Percentiles rank a stretch among this genome's conserved stretches.
These are phyloP conservation scores for Cladosporium sp. DNA, from an alignment of 2,329 filamentous ascomycete genomes.

Conservation along the genomic window DNA sequence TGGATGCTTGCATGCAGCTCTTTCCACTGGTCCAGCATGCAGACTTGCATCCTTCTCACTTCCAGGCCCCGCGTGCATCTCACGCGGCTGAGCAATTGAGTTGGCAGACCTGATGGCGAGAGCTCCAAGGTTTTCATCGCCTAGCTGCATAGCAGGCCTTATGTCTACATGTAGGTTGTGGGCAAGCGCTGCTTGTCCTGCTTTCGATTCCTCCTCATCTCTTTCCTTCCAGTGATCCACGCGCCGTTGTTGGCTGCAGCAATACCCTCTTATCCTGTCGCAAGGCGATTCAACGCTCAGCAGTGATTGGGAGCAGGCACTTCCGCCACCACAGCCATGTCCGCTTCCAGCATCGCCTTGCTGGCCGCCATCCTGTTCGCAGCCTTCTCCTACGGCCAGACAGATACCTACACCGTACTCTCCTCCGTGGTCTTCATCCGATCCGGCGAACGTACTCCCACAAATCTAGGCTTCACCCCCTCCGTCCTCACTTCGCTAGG, in stretches of 20 bases:
- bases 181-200: not conserved
- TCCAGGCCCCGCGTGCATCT: constrained; percentile 1
- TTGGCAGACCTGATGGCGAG: not conserved
- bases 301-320: not conserved
- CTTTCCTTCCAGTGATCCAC: not conserved
- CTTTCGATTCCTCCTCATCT: not conserved
- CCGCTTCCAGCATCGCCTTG: constrained; percentile 25
- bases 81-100: constrained; percentile 7
- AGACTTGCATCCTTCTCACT: not conserved
- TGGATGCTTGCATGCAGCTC: not conserved
- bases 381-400: constrained; percentile 24
- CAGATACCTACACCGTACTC: constrained; percentile 40
- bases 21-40: not conserved
- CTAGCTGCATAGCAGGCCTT: too few relatives aligned
- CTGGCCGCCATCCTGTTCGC: constrained; percentile 22
- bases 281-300: not conserved
- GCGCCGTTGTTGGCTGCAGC: not conserved
- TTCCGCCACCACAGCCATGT: constrained; percentile 23
- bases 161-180: constrained; percentile 7
- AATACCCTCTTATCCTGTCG: not conserved
- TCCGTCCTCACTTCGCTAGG: constrained; percentile 54
- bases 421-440: constrained; percentile 56
- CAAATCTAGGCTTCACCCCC: constrained; percentile 36
- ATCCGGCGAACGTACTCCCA: constrained; percentile 57
- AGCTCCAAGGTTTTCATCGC: not conserved